phyloP scores from a whole-genome alignment of 306 rosid species.

The Mucuna pruriens region DNA sequence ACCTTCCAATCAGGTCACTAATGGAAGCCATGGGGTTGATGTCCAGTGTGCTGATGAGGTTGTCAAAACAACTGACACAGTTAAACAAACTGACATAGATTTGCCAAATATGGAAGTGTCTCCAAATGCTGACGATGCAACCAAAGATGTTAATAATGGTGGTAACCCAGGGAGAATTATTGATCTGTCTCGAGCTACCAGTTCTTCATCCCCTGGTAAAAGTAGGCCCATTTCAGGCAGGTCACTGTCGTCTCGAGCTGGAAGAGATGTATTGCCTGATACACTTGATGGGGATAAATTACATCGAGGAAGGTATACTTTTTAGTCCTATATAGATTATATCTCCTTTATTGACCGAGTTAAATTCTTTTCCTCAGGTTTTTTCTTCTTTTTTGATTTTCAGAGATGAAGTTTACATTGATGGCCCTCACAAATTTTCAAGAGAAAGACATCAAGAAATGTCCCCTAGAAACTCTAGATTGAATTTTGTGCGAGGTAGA shows the following conservation, averaged over 20 bases:
- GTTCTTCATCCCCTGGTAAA: conserved; percentile 60
- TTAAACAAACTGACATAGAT: conserved; percentile 40
- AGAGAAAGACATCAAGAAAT: conserved; percentile 76
- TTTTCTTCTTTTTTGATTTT: conserved; percentile 41
- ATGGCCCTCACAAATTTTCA: conserved; percentile 59
- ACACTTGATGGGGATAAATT: conserved; percentile 56
- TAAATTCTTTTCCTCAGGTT: conserved; percentile 22
- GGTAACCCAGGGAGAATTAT: conserved; percentile 73
- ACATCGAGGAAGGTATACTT: conserved; percentile 76
- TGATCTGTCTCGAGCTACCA: conserved; percentile 64
- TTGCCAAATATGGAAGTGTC: conserved; percentile 52
- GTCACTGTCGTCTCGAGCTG: conserved; percentile 52
- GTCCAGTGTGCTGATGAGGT: conserved; percentile 52
- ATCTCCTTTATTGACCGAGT: background rate
- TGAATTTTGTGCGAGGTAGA: conserved; percentile 73
- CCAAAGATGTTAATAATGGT: conserved; percentile 54
- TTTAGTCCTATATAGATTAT: background rate
- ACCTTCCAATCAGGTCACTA: conserved; percentile 32
- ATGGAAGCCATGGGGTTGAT: conserved; percentile 48
- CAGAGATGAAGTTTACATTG: conserved; percentile 74
- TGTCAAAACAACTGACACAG: conserved; percentile 49
- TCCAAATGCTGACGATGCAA: conserved; percentile 55
- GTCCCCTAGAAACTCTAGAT: conserved; percentile 65
- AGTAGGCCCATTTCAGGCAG: conserved; percentile 57
- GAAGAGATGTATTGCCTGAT: conserved; percentile 63